phyloP scores from a whole-genome alignment of 1,139 yeast species.

The Yamadazyma oceani region DNA sequence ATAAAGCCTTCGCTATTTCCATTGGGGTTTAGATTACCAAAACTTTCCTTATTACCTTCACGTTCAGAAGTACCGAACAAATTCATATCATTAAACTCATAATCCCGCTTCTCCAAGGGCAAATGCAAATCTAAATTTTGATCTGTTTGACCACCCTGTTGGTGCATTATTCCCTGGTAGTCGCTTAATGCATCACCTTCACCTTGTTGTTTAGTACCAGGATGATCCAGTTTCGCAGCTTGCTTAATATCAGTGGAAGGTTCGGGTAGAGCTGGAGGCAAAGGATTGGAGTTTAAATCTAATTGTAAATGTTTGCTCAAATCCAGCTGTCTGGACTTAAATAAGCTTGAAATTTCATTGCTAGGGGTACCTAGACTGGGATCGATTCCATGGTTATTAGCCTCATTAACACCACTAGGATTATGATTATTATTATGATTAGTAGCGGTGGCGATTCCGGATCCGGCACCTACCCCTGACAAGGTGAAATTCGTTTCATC shows the following conservation, averaged over 20 bases:
- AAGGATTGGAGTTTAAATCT: conserved; percentile 4
- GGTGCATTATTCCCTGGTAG: neutral
- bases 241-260: conserved; percentile 3
- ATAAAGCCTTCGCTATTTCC: conserved; percentile 6
- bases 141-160: neutral
- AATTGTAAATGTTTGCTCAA: conserved; percentile 40
- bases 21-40: neutral
- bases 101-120: neutral
- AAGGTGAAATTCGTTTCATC: conserved; percentile 5
- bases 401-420: neutral
- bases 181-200: neutral
- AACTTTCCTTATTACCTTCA: neutral
- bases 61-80: conserved; percentile 1
- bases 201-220: neutral
- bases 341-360: conserved; percentile 48
- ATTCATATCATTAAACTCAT: conserved; percentile 3
- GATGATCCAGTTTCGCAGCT: neutral
- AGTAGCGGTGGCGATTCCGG: no score
- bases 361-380: neutral
- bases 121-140: conserved; percentile 1
- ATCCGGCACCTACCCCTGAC: neutral
- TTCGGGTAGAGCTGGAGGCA: conserved; percentile 3
- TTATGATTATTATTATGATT: neutral
- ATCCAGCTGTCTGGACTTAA: conserved; percentile 62
- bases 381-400: conserved; percentile 7